These are phyloP conservation scores for Coelastrella sp. DNA, from an alignment of 139 green algal species.

Conservation along the genomic window DNA sequence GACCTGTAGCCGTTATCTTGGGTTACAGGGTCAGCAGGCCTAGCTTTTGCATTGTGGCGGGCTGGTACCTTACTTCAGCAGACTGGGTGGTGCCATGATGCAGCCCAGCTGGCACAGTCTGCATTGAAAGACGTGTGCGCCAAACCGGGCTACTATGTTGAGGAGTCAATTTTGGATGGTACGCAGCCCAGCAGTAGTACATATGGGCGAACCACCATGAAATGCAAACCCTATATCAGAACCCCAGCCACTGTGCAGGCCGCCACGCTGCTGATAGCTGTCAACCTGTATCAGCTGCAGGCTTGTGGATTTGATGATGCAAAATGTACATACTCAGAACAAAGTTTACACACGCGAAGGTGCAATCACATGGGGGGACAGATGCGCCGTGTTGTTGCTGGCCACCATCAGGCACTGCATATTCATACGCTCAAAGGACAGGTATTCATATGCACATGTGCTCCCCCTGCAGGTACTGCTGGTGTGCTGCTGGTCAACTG, in stretches of 20 bases:
- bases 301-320: no score
- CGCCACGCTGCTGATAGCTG: no score
- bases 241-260: no score
- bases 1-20: neutral
- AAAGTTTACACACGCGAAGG: no score
- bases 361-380: no score
- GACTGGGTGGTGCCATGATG: neutral
- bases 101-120: neutral
- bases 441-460: neutral
- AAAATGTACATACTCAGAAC: no score
- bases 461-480: neutral
- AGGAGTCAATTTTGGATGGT: constrained; percentile 36
- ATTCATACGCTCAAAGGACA: no score
- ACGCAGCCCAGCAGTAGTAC: neutral
- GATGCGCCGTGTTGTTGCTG: no score
- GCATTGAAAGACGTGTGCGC: neutral
- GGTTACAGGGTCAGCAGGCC: neutral
- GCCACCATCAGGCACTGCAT: no score
- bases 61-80: neutral
- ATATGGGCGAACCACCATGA: no score
- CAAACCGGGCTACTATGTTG: constrained; percentile 10
- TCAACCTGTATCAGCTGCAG: no score
- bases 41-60: constrained; percentile 13
- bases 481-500: constrained; percentile 29
- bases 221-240: no score